These are phyloP conservation scores for Akanthomyces dipterigenus DNA, from an alignment of 2,329 filamentous ascomycete species.

Conservation along the genomic window DNA sequence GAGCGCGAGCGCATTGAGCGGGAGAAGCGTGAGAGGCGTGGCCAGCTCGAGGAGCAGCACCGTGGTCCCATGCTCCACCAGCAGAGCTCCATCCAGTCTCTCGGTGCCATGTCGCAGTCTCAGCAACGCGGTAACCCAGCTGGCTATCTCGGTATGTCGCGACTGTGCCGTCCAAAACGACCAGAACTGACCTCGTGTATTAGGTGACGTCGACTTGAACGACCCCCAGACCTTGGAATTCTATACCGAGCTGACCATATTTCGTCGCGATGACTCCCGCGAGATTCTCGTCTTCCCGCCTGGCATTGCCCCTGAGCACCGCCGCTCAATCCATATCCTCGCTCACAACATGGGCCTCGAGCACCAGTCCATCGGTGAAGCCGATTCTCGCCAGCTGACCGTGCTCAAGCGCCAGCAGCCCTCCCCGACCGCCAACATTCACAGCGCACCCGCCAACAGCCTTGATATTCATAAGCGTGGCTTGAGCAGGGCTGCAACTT, in stretches of 20 bases:
- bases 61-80: slow-evolving; percentile 70
- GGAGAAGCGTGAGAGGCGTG: slow-evolving; percentile 91
- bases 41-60: slow-evolving; percentile 95
- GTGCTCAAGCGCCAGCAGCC: slow-evolving; percentile 65
- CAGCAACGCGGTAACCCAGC: slow-evolving; percentile 37
- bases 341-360: slow-evolving; percentile 92
- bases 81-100: slow-evolving; percentile 79
- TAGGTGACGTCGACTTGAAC: slow-evolving; percentile 77
- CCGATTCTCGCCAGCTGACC: slow-evolving; percentile 82
- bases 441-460: slow-evolving; percentile 55
- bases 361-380: slow-evolving; percentile 82
- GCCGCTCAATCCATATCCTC: slow-evolving; percentile 85
- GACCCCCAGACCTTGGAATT: slow-evolving; percentile 80
- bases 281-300: slow-evolving; percentile 82
- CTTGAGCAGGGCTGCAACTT: slow-evolving; percentile 90
- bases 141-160: slow-evolving; percentile 38
- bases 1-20: slow-evolving; percentile 94
- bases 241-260: slow-evolving; percentile 84
- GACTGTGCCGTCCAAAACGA: slow-evolving; percentile 5
- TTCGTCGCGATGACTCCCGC: slow-evolving; percentile 70
- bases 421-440: slow-evolving; percentile 47
- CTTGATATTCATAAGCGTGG: slow-evolving; percentile 74
- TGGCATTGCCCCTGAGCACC: slow-evolving; percentile 72
- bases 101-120: slow-evolving; percentile 59
- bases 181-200: background rate